Conservation (phyloP, 2,329 filamentous ascomycete species). For the Penicillium verrucosum region DNA sequence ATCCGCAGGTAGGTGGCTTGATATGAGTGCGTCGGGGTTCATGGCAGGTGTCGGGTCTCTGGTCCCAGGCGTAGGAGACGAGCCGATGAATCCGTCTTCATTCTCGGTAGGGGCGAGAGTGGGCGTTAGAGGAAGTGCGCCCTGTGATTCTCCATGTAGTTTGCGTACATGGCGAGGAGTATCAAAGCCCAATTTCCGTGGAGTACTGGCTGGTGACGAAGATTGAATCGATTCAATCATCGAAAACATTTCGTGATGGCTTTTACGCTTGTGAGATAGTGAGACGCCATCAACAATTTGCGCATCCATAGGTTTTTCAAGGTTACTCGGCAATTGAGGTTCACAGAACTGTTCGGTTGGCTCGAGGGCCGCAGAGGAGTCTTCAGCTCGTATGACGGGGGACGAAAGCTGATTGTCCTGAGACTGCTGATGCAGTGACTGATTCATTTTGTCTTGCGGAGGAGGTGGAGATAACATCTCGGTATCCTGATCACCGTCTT, state of each 20-base stretch:
- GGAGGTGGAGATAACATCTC: not conserved
- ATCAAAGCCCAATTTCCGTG: slow-evolving; percentile 26
- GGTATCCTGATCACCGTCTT: not conserved
- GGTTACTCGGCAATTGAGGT: slow-evolving; percentile 27
- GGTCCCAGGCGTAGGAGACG: slow-evolving; percentile 52
- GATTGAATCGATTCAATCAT: slow-evolving; percentile 68
- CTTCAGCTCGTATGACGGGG: slow-evolving; percentile 22
- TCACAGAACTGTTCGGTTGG: slow-evolving; percentile 29
- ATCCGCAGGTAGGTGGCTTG: not conserved
- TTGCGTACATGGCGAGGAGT: slow-evolving; percentile 31
- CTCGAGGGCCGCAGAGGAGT: slow-evolving; percentile 15
- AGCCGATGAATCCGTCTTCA: slow-evolving; percentile 49
- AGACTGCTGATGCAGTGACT: not conserved
- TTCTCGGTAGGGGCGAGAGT: slow-evolving; percentile 39
- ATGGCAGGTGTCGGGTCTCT: slow-evolving; percentile 29
- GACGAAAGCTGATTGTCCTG: slow-evolving; percentile 27
- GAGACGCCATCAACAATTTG: slow-evolving; percentile 68
- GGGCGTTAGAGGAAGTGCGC: slow-evolving; percentile 42
- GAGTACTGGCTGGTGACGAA: slow-evolving; percentile 31
- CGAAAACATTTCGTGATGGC: slow-evolving; percentile 59
- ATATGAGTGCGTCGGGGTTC: slow-evolving; percentile 24
- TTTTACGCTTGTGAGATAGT: slow-evolving; percentile 65
- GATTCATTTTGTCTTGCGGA: slow-evolving; percentile 13
- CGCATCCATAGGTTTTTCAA: slow-evolving; percentile 50
- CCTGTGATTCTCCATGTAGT: slow-evolving; percentile 22